Evolutionary conservation across 805 yeast genomes (phyloP), one percentile per base, ranked within the genome.

Genomic region (Pichia membranifaciens): DNA sequence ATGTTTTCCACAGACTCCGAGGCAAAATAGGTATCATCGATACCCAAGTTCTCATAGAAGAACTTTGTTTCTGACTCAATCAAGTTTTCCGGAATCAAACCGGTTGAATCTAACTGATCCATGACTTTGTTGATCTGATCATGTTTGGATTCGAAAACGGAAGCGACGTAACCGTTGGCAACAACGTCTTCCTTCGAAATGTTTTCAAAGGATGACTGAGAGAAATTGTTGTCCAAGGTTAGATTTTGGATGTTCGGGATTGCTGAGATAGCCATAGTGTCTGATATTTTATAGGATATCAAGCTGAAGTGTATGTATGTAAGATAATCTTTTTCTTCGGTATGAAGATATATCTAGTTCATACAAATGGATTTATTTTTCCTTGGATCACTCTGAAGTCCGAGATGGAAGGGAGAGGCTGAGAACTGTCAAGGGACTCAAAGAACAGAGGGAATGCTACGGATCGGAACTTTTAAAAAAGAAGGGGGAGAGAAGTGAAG

Each of bases 21-120:
- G 38, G 93, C 93, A 63, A 91, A 90, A 67, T 86, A 91, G 28
- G 87, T 83, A 61, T 89, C 96, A 61, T 90, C 96, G 50, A 91
- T 88, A 23, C 96, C 96, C 54, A 91, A 74, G 36, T 78, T 68
- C 49, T 84, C 79, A 70, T 93, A 93, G 64, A 91, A 90, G 95
- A 96, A 89, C 50, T 74, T 77, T 7, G 91, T 82, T 68, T 91
- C 98, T 47, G 76, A 72, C 66, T 89, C 96, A 54, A 91, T 86
- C 57, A 88, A 73, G 48, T 78, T 68, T 57, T 86, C 95, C 9
- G 98, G 99, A 51, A 91, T 86, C 61, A 91, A 87, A 0, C 96
- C 98, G 31, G 83, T 79, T 45, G 76, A 73, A 62, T 88, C 96
- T 48, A 91, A 70, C 36, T 80, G 73, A 61, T 88, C 95, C 66